phyloP scores from a whole-genome alignment of 164 flowering plant genomes.

The Vitis cinerea region DNA sequence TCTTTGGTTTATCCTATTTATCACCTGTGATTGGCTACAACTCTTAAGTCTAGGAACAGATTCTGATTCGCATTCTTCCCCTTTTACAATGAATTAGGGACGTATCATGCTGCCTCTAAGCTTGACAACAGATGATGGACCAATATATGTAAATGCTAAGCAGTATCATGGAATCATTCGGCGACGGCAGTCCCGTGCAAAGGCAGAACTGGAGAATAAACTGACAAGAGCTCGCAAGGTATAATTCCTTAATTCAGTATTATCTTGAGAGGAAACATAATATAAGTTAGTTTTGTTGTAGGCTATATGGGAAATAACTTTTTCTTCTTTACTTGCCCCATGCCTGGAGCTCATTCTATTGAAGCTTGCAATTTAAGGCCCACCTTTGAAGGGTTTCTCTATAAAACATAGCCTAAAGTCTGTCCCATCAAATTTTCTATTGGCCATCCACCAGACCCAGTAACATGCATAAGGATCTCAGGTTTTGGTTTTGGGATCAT shows the following conservation, averaged over 20 bases:
- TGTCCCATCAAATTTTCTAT: too few species aligned
- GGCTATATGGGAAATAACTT: neutral
- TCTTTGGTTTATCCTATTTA: too few species aligned
- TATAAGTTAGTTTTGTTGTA: neutral
- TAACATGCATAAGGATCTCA: neutral
- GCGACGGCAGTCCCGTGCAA: conserved; percentile 80
- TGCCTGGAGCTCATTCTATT: too few species aligned
- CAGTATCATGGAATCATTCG: conserved; percentile 85
- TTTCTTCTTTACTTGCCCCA: neutral
- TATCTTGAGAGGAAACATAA: neutral
- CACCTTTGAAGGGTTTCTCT: neutral
- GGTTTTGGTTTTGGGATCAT: neutral
- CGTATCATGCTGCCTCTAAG: conserved; percentile 72
- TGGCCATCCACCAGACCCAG: too few species aligned
- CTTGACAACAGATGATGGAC: conserved; percentile 57
- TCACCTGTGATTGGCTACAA: too few species aligned
- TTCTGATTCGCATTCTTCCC: neutral
- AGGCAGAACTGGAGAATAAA: conserved; percentile 61
- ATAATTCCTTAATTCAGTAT: conserved; percentile 9
- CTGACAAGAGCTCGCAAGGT: conserved; percentile 60
- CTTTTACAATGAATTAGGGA: conserved; percentile 36
- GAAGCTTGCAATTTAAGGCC: neutral
- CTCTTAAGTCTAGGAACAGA: neutral
- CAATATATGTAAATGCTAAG: conserved; percentile 85
- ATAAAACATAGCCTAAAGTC: too few species aligned